Evolutionary conservation across 2,329 filamentous ascomycete genomes (phyloP), one percentile per base, ranked within the genome.

Genomic region (Paecilomyces niveus): DNA sequence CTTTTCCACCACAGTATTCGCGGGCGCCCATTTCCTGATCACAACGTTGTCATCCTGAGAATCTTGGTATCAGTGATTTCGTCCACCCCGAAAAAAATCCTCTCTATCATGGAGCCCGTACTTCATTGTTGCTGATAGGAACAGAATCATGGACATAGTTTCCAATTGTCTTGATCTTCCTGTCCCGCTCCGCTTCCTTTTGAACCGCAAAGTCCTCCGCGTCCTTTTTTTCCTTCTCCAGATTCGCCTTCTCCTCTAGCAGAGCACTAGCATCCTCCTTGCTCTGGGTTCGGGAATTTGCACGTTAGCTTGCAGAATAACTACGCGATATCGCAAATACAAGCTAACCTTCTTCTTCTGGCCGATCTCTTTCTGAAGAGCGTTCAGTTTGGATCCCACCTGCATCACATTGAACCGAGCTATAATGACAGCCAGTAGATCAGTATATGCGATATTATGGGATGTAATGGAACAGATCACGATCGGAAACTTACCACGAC

Each of bases 101-200:
- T 18, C 39, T 21, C 39, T 13, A 29, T 57, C 35, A 50, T 32
- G 32, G 33, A 13, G 56, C 5, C 56, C 68, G 58, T 74, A 86
- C 84, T 81, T 96, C 92, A 71, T 90, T 90, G 70, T 92, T 83
- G 76, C 87, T 90, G 63, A 94, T 79, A 10, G 89, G 90, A 8
- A 96, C 92, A 15, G 89, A 89, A 26, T 90, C 86, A 78, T 97
- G 92, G 57, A 99, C 94, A 74, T 92, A 86, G 76, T 96, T 96
- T 64, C 91, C 94, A 65, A 99, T 89, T 1, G 85, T 87, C 75
- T 88, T 89, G 68, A 92, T 85, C 79, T 96, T 95, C 67, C 81
- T 82, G 70, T 89, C 86, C 62, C 97, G 81, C 51, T 84, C 78
- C 55, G 80, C 78, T 62, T 94, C 88, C 77, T 96, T 96, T 72